Base-by-base conservation (phyloP, 2,329 filamentous ascomycete species). In the Fusarium vanettenii region DNA sequence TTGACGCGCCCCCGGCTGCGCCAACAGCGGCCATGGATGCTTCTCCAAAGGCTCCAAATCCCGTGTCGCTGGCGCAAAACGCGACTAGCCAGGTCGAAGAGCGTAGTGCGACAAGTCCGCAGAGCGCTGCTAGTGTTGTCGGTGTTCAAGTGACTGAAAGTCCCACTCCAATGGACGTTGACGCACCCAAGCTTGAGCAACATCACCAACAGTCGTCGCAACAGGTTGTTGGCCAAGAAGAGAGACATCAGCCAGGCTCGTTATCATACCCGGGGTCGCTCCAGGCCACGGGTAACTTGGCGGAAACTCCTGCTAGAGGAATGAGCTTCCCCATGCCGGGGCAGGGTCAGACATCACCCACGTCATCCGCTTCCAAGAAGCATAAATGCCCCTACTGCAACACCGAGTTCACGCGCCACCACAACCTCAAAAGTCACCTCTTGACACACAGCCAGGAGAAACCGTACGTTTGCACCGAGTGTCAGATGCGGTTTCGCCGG, bases 371-470 rank as follows among this genome's bases (percentile, higher is more conserved):
- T 18, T 89, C 90, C 62, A 98, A 98, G 85, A 96, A 97, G 80
- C 96, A 99, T 86, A 97, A 97, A 83, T 99, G 97, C 80, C 96
- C 95, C 1, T 98, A 97, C 82, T 99, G 97, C 87, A 91, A 95
- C 43, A 98, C 97, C 6, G 97, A 98, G 80, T 99, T 99, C 78
- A 99, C 97, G 31, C 91, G 97, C 52, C 97, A 98, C 81, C 97
- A 98, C 82, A 98, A 99, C 80, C 89, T 98, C 31, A 99, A 98
- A 85, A 98, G 95, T 77, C 97, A 99, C 85, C 89, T 99, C 67
- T 90, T 99, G 81, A 98, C 97, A 1, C 97, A 98, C 83, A 98
- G 95, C 79, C 96, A 99, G 87, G 97, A 99, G 83, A 99, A 99
- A 84, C 97, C 97, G 0, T 99, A 97, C 80, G 91, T 97, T 31